A percentile compares a stretch with the other conserved stretches of the same genome.
Conservation (phyloP, 257 asterid species). For the Petunia secreta region DNA sequence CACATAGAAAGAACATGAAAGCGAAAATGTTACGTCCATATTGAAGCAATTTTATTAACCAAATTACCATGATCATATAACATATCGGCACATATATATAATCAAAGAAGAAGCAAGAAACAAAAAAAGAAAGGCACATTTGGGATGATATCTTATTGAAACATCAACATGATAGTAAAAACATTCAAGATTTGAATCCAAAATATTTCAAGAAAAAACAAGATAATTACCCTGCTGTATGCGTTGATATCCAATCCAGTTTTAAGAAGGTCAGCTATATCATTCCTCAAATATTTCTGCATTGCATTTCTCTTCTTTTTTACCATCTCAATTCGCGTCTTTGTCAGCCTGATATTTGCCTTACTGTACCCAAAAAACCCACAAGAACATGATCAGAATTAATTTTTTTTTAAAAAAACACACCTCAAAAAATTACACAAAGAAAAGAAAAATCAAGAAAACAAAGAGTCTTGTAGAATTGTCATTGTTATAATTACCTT, state of each 20-base stretch:
- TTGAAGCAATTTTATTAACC: neutral
- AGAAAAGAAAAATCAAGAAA: neutral
- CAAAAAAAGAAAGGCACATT: neutral
- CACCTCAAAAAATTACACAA: neutral
- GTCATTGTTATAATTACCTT: conserved; percentile 48
- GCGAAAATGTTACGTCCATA: neutral
- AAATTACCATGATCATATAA: neutral
- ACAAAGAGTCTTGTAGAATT: conserved; percentile 1
- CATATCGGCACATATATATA: neutral
- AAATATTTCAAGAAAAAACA: neutral
- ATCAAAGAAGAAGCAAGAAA: too few relatives aligned
- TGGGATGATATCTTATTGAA: neutral
- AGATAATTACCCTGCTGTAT: conserved; percentile 64
- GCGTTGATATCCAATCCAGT: conserved; percentile 64
- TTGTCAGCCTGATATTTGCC: conserved; percentile 59
- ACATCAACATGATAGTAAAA: neutral
- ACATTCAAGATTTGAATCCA: neutral
- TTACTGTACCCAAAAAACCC: conserved; percentile 51
- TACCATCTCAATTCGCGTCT: conserved; percentile 63
- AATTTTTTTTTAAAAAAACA: neutral
- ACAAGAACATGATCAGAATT: neutral
- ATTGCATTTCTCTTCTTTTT: conserved; percentile 77
- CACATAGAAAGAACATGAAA: neutral
- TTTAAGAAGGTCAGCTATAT: conserved; percentile 70
- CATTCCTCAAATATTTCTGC: conserved; percentile 74